These are phyloP conservation scores for Pseudogymnoascus sp. DNA, from an alignment of 2,329 filamentous ascomycete genomes.

Conservation along the genomic window DNA sequence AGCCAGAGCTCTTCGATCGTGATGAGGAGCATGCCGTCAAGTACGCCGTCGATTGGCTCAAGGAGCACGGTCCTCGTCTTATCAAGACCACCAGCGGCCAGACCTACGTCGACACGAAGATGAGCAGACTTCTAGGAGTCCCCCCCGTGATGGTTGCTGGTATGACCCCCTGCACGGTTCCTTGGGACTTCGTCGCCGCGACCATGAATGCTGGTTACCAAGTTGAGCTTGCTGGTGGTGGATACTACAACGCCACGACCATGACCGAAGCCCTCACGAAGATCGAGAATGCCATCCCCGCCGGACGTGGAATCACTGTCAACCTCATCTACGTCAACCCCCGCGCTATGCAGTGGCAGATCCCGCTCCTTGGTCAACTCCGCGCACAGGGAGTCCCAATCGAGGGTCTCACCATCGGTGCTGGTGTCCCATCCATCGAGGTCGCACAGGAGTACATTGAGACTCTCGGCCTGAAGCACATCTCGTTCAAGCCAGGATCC, in stretches of 20 bases:
- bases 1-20: slow-evolving; percentile 93
- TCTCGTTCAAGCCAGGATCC: slow-evolving; percentile 89
- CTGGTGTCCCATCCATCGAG: slow-evolving; percentile 87
- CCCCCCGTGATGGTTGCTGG: slow-evolving; percentile 86
- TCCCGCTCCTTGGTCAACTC: slow-evolving; percentile 71
- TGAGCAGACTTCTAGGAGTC: slow-evolving; percentile 77
- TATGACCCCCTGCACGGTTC: slow-evolving; percentile 86
- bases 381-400: slow-evolving; percentile 82
- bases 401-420: slow-evolving; percentile 85
- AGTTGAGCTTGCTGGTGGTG: slow-evolving; percentile 81
- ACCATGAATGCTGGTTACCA: slow-evolving; percentile 96
- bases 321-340: slow-evolving; percentile 91
- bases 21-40: slow-evolving; percentile 92
- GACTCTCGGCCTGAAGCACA: slow-evolving; percentile 86
- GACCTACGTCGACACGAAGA: slow-evolving; percentile 93
- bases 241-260: slow-evolving; percentile 73
- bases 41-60: slow-evolving; percentile 95
- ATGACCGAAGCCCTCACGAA: slow-evolving; percentile 79
- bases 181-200: slow-evolving; percentile 85
- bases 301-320: slow-evolving; percentile 78
- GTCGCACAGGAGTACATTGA: slow-evolving; percentile 90
- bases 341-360: slow-evolving; percentile 85
- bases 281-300: slow-evolving; percentile 75
- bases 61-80: slow-evolving; percentile 87
- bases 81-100: slow-evolving; percentile 82